These are phyloP conservation scores for Candida tibetensis DNA, from an alignment of 805 yeast genomes.

Conservation along the genomic window DNA sequence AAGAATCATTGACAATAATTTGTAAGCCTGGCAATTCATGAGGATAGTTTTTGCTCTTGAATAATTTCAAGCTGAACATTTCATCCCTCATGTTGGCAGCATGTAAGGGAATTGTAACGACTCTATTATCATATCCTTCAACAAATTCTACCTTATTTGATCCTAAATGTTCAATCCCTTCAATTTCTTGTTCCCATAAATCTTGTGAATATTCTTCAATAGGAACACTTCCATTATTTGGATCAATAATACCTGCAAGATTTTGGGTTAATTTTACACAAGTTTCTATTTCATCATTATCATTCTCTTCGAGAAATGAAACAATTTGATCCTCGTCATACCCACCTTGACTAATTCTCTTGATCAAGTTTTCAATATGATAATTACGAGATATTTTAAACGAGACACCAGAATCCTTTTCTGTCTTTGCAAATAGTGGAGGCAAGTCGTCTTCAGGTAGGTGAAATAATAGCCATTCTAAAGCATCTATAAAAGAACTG, in stretches of 20 bases:
- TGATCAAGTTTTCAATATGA: slow-evolving; percentile 54
- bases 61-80: slow-evolving; percentile 23
- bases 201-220: slow-evolving; percentile 26
- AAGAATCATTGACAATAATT: slow-evolving; percentile 34
- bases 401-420: slow-evolving; percentile 55
- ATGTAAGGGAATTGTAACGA: slow-evolving; percentile 31
- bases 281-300: slow-evolving; percentile 48
- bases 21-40: slow-evolving; percentile 66
- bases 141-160: slow-evolving; percentile 38
- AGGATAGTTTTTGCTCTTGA: slow-evolving; percentile 53
- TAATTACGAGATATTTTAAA: slow-evolving; percentile 56
- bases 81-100: slow-evolving; percentile 17
- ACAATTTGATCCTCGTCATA: slow-evolving; percentile 63
- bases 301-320: slow-evolving; percentile 40
- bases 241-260: slow-evolving; percentile 13
- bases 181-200: slow-evolving; percentile 74
- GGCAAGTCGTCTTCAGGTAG: slow-evolving; percentile 96
- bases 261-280: slow-evolving; percentile 48
- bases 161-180: slow-evolving; percentile 61
- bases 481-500: slow-evolving; percentile 45
- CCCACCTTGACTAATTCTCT: slow-evolving; percentile 64
- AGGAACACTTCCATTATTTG: not conserved
- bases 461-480: slow-evolving; percentile 81
- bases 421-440: slow-evolving; percentile 51
- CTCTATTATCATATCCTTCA: slow-evolving; percentile 22